Base-by-base conservation (phyloP, 1,284 basidiomycete genomes). In the Veloboletus limbatus region DNA sequence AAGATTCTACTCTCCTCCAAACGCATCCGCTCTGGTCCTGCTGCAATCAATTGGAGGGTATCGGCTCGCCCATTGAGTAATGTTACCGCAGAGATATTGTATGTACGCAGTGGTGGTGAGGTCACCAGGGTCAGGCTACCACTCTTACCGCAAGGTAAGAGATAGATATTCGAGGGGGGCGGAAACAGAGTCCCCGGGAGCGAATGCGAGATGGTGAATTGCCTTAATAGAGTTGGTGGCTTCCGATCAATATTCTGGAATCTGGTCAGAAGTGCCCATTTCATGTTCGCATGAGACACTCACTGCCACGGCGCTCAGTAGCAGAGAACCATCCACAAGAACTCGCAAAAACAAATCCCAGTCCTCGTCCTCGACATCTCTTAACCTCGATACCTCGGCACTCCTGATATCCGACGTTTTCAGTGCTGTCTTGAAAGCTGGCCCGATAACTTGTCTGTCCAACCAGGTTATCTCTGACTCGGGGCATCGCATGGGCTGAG, bases 231-330 rank as follows among this genome's bases (percentile, higher is more conserved):
- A 1, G 92, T 93, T 2, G 92, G 92, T 6, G 93, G 92, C 54
- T 86, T 79, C n/a, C 86, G 77, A 59, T 95, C 91, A 52, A 96
- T 82, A 65, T 95, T 93, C 92, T 82, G 49, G 14, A 39, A 33
- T 31, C 24, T 22, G 25, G 34, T 66, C n/a, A 63, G 46, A 39
- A 20, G 14, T 26, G 39, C 18, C 38, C 21, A 30, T 34, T 20
- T 22, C 30, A 30, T 27, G 31, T 42, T 16, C 17, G 45, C 30
- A 18, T 26, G 20, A 20, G 34, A 51, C 24, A 31, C 87, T 62
- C 65, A 91, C 91, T 34, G 83, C 76, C 40, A 93, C 77, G 6
- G 86, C 88, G 40, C 81, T 81, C 22, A 93, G 67, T 4, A 86
- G 70, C 20, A 90, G 56, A 16, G 82, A 82, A 3, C 90, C 87